phyloP scores from a whole-genome alignment of 192 early-diverging fungal species.

The Linderina pennispora region DNA sequence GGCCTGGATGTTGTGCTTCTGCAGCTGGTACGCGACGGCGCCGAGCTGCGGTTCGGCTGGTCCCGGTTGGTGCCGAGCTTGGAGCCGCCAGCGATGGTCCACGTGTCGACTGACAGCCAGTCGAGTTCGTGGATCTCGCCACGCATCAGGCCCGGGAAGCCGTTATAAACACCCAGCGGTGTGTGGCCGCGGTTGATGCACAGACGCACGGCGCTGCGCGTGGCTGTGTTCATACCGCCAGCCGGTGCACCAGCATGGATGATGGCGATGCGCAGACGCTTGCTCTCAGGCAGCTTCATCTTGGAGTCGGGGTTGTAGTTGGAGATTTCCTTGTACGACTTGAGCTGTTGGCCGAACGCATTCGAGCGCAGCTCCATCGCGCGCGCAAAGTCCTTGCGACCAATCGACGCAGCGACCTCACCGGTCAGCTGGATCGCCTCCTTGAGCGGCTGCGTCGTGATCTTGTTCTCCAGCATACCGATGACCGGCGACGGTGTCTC shows the following conservation, averaged over 20 bases:
- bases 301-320: slow-evolving; percentile 33
- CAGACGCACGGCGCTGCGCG: slow-evolving; percentile 75
- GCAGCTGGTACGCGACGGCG: slow-evolving; percentile 86
- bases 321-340: slow-evolving; percentile 59
- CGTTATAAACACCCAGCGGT: slow-evolving; percentile 85
- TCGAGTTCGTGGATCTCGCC: slow-evolving; percentile 72
- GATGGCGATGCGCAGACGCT: slow-evolving; percentile 80
- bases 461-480: slow-evolving; percentile 84
- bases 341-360: slow-evolving; percentile 65
- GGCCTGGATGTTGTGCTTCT: slow-evolving; percentile 86
- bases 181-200: slow-evolving; percentile 84
- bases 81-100: slow-evolving; percentile 89
- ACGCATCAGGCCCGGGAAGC: slow-evolving; percentile 81
- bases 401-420: slow-evolving; percentile 78
- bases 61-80: slow-evolving; percentile 92
- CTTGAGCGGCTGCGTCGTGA: slow-evolving; percentile 81
- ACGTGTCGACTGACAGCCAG: slow-evolving; percentile 84
- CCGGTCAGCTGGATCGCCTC: slow-evolving; percentile 89
- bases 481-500: slow-evolving; percentile 91
- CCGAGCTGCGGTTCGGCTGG: slow-evolving; percentile 81
- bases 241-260: slow-evolving; percentile 94
- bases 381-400: slow-evolving; percentile 72
- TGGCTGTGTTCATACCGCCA: slow-evolving; percentile 96
- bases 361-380: slow-evolving; percentile 88
- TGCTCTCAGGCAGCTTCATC: slow-evolving; percentile 32